These are phyloP conservation scores for Oemleria cerasiformis DNA, from an alignment of 306 rosid species.

Conservation along the genomic window DNA sequence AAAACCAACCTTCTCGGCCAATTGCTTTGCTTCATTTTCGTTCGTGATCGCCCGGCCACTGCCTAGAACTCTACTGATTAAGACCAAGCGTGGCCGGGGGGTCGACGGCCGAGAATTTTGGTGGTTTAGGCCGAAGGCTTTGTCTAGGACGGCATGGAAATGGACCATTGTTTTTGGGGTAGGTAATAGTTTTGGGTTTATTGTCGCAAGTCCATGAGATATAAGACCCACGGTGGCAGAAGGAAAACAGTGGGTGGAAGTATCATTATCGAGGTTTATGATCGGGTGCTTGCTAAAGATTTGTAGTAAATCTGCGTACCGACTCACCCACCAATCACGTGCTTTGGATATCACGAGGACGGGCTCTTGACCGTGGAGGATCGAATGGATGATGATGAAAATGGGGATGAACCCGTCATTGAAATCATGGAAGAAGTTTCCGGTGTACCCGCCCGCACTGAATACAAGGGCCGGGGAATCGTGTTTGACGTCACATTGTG, in stretches of 20 bases:
- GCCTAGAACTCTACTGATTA: background rate
- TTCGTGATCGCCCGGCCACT: slow-evolving; percentile 19
- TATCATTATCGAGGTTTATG: slow-evolving; percentile 40
- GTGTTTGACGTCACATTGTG: slow-evolving; percentile 36
- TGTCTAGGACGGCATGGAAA: slow-evolving; percentile 34
- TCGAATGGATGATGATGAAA: slow-evolving; percentile 31
- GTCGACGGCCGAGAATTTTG: background rate
- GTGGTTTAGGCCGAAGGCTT: slow-evolving; percentile 18
- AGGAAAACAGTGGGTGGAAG: slow-evolving; percentile 43
- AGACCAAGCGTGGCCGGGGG: slow-evolving; percentile 4
- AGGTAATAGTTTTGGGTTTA: slow-evolving; percentile 24
- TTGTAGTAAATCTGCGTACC: slow-evolving; percentile 24
- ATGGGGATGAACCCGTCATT: slow-evolving; percentile 46
- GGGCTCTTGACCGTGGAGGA: slow-evolving; percentile 7
- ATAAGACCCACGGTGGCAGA: slow-evolving; percentile 41
- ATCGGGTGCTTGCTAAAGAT: slow-evolving; percentile 36
- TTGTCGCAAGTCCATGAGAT: slow-evolving; percentile 39
- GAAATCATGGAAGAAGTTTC: slow-evolving; percentile 53
- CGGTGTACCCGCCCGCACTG: slow-evolving; percentile 41
- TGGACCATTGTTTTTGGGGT: slow-evolving; percentile 16
- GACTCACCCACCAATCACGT: slow-evolving; percentile 45
- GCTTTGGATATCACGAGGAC: slow-evolving; percentile 40
- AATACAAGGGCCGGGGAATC: slow-evolving; percentile 31
- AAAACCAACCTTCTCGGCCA: slow-evolving; percentile 9
- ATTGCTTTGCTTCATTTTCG: slow-evolving; percentile 8